Evolutionary conservation across 495 filamentous ascomycete genomes (phyloP).

Genomic region (Penicillium angulare): DNA sequence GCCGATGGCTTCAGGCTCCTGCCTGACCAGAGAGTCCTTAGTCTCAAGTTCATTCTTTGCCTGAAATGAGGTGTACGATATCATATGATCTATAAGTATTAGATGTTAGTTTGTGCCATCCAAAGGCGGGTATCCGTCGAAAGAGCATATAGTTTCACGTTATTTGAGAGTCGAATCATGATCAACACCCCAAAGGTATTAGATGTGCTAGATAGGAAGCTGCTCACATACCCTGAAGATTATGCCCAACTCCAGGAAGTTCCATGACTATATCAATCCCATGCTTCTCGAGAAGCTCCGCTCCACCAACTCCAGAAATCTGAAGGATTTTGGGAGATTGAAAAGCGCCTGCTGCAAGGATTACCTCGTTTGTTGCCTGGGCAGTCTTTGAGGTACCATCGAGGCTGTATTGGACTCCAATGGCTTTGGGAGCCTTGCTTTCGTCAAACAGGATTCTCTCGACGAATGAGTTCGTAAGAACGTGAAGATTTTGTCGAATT

Average conservation of each 20-base stretch:
- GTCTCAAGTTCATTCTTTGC: neutral
- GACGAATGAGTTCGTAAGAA: constrained; percentile 45
- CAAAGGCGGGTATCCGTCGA: neutral
- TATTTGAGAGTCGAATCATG: neutral
- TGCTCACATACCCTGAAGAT: constrained; percentile 41
- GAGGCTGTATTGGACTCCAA: constrained; percentile 29
- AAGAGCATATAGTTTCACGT: neutral
- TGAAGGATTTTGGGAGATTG: constrained; percentile 56
- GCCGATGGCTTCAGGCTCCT: neutral
- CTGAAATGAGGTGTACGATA: neutral
- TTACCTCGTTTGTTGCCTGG: constrained; percentile 50
- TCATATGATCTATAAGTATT: neutral
- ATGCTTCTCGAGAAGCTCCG: constrained; percentile 19
- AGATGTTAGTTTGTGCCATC: neutral
- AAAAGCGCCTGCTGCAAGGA: constrained; percentile 48
- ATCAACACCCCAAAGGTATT: neutral
- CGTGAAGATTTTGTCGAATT: constrained; percentile 41
- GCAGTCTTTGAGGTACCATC: constrained; percentile 38
- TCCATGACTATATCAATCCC: constrained; percentile 37
- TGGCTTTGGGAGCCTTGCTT: constrained; percentile 24
- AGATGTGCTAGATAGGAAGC: constrained; percentile 20
- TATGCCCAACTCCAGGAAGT: constrained; percentile 42
- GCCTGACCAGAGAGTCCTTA: neutral
- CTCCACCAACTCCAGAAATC: constrained; percentile 54
- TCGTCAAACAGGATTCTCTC: constrained; percentile 45